These are phyloP conservation scores for Pyrenochaeta sp. DNA, from an alignment of 2,329 filamentous ascomycete genomes.

Conservation along the genomic window DNA sequence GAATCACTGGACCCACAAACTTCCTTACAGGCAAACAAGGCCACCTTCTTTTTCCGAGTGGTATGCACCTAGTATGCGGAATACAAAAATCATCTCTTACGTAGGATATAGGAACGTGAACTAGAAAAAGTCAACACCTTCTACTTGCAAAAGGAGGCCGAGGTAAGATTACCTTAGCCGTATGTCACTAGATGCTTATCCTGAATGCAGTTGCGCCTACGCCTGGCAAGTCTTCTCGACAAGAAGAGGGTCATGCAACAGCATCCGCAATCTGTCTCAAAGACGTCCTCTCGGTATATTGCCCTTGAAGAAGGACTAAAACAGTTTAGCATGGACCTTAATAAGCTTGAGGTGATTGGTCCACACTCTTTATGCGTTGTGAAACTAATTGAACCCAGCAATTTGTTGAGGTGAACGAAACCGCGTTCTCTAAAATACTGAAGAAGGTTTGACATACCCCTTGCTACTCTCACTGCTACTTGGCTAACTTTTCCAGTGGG, in stretches of 20 bases:
- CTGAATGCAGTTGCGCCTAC: conserved; percentile 82
- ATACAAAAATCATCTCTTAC: conserved; percentile 11
- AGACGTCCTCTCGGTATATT: conserved; percentile 91
- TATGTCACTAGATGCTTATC: conserved; percentile 21
- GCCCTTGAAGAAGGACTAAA: conserved; percentile 96
- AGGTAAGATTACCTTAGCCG: conserved; percentile 66
- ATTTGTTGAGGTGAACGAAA: conserved; percentile 98
- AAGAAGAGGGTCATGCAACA: conserved; percentile 94
- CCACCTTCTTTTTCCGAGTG: conserved; percentile 97
- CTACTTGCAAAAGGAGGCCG: conserved; percentile 96
- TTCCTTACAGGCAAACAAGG: conserved; percentile 93
- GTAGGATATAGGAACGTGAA: conserved; percentile 78
- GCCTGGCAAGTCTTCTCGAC: conserved; percentile 89
- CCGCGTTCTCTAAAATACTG: conserved; percentile 96
- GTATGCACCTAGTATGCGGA: conserved; percentile 60
- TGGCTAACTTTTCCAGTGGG: conserved; percentile 72
- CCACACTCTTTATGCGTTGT: conserved; percentile 10
- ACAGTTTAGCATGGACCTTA: conserved; percentile 94
- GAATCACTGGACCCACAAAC: conserved; percentile 77
- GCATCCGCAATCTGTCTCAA: conserved; percentile 77
- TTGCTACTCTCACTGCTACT: neutral
- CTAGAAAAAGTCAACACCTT: conserved; percentile 98
- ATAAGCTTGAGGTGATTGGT: conserved; percentile 78
- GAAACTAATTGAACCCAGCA: conserved; percentile 65
- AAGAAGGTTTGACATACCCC: conserved; percentile 74